A percentile compares a stretch with the other conserved stretches of the same genome.
Evolutionary conservation across 2,329 filamentous ascomycete genomes (phyloP).

Genomic region (Colletotrichum musicola): DNA sequence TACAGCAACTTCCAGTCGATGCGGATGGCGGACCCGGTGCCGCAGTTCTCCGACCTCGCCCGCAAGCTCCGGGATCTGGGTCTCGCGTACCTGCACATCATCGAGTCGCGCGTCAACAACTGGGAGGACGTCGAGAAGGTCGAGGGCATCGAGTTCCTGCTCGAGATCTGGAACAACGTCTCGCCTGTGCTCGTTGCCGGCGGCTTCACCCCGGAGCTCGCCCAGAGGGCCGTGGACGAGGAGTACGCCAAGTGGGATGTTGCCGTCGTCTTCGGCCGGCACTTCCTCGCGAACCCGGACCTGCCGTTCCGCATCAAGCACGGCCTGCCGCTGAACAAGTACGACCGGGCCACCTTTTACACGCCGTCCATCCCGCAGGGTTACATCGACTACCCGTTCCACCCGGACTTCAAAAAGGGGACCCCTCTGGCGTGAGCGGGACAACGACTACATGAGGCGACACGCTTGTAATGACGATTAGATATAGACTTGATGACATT

Average conservation of each 20-base stretch:
- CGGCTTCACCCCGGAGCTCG: constrained; percentile 45
- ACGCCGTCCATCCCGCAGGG: constrained; percentile 35
- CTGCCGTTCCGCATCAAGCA: constrained; percentile 45
- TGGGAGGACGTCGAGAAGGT: constrained; percentile 52
- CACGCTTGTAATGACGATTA: not conserved
- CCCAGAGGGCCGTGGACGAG: constrained; percentile 46
- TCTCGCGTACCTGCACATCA: constrained; percentile 71
- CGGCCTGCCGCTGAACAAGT: constrained; percentile 43
- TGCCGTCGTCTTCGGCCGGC: constrained; percentile 49
- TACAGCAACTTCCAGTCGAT: constrained; percentile 73
- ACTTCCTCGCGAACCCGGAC: constrained; percentile 50
- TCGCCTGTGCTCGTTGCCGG: constrained; percentile 51
- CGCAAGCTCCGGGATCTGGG: constrained; percentile 62
- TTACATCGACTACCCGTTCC: constrained; percentile 47
- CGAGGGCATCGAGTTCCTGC: constrained; percentile 50
- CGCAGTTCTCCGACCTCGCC: constrained; percentile 73
- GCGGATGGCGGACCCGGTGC: constrained; percentile 71
- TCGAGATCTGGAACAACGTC: constrained; percentile 47
- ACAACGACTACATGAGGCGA: not conserved
- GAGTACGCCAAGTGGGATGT: constrained; percentile 47
- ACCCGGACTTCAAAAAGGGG: constrained; percentile 27
- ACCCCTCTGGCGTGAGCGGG: constrained; percentile 11
- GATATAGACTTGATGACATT: constrained; percentile 1
- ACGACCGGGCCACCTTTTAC: constrained; percentile 48
- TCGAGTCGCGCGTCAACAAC: constrained; percentile 68